Evolutionary conservation across 345 rosid genomes (phyloP).

Genomic region (Geranium rotundifolium): DNA sequence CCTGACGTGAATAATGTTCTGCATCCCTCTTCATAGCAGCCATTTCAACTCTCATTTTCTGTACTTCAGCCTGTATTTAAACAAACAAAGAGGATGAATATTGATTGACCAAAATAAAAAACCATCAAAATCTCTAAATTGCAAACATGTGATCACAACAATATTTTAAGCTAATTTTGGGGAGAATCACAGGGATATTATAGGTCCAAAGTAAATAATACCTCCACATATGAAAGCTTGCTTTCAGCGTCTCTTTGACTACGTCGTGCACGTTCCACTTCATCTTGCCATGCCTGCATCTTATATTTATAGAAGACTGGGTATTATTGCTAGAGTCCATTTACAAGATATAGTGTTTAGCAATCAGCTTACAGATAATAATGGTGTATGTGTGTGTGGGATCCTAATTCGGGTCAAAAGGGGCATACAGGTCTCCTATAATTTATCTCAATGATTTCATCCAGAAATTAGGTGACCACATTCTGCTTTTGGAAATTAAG

Average conservation of each 20-base stretch:
- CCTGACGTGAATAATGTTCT: slow-evolving; percentile 99
- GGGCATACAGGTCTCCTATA: not conserved
- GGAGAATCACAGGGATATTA: not conserved
- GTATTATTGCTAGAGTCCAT: not conserved
- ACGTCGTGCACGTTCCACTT: slow-evolving; percentile 87
- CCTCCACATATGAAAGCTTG: slow-evolving; percentile 86
- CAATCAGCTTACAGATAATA: not conserved
- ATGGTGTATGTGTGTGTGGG: not conserved
- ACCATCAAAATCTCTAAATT: slow-evolving; percentile 1
- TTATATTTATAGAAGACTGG: slow-evolving; percentile 7
- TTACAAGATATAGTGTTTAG: not conserved
- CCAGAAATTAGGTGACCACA: no score
- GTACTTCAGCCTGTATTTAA: slow-evolving; percentile 69
- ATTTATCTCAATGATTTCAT: no score
- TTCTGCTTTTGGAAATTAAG: no score
- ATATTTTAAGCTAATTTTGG: not conserved
- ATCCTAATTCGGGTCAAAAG: not conserved
- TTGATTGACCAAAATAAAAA: not conserved
- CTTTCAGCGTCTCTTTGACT: slow-evolving; percentile 95
- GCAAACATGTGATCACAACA: not conserved
- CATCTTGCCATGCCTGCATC: slow-evolving; percentile 97
- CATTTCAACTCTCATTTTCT: slow-evolving; percentile 94
- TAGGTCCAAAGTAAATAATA: slow-evolving; percentile 8
- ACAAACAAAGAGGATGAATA: slow-evolving; percentile 8
- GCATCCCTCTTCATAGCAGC: slow-evolving; percentile 99